A percentile compares a stretch with the other conserved stretches of the same genome.
phyloP scores from a whole-genome alignment of 2,329 filamentous ascomycete species.

The Metarhizium brunneum region DNA sequence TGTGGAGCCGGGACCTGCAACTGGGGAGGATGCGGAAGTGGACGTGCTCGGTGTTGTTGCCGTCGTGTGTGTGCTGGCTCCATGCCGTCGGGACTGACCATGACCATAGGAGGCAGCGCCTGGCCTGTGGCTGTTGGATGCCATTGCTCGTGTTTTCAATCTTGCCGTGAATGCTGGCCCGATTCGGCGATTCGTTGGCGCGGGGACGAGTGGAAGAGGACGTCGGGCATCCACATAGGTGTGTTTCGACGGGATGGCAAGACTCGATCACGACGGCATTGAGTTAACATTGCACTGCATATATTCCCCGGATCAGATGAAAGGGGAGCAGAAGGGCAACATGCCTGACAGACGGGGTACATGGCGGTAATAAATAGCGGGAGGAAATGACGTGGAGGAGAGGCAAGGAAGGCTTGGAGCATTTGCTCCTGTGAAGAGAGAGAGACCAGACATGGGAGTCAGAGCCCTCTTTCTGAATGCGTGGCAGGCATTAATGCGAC shows the following conservation, averaged over 20 bases:
- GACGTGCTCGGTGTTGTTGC: neutral
- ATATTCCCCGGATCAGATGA: no score
- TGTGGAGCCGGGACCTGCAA: conserved; percentile 4
- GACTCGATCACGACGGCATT: neutral
- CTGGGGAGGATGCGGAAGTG: neutral
- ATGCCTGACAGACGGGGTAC: neutral
- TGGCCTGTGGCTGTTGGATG: neutral
- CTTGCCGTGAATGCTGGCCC: neutral
- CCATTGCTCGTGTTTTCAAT: neutral
- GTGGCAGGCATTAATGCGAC: no score
- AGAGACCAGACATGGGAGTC: neutral
- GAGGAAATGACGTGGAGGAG: neutral
- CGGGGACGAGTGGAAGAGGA: no score
- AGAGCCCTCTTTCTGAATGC: neutral
- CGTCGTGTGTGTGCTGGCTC: neutral
- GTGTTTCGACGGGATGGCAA: no score
- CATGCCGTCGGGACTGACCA: neutral
- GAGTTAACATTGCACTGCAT: neutral
- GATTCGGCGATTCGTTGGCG: no score
- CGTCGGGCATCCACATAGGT: no score
- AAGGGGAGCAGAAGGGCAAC: no score
- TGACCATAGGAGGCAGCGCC: neutral
- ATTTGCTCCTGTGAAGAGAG: neutral
- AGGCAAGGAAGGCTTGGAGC: neutral
- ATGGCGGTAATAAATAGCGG: neutral